Evolutionary conservation across 768 basidiomycete species (phyloP).

Genomic region (Tulasnella calospora): DNA sequence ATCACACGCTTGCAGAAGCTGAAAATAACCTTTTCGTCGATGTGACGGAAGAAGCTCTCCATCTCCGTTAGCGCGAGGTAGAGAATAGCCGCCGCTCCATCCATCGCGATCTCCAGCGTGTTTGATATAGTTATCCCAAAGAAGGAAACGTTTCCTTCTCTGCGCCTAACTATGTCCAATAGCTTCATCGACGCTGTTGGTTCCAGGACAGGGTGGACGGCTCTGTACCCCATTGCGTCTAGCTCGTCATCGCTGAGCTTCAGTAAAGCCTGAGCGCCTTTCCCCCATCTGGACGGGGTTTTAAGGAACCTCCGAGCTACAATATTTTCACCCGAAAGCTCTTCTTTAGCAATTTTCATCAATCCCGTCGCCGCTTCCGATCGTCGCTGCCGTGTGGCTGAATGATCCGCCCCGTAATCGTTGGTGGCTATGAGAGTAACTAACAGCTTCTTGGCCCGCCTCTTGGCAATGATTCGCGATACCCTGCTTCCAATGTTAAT

Average conservation of each 20-base stretch:
- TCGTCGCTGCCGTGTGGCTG: neutral
- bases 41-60: neutral
- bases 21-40: neutral
- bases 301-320: neutral
- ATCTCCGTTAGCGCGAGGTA: neutral
- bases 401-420: neutral
- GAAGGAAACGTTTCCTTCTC: neutral
- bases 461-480: too few relatives aligned
- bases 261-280: neutral
- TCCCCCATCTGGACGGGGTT: neutral
- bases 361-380: neutral
- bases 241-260: neutral
- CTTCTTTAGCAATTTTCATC: neutral
- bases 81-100: neutral
- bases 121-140: neutral
- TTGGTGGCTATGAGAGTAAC: neutral
- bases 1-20: neutral
- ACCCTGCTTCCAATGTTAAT: too few relatives aligned
- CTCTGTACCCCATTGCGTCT: neutral
- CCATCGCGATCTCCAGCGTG: neutral
- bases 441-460: too few relatives aligned
- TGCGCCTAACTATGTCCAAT: neutral
- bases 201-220: neutral
- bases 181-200: neutral
- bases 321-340: neutral